These are phyloP conservation scores for Candida silvatica DNA, from an alignment of 805 yeast species.

Conservation along the genomic window DNA sequence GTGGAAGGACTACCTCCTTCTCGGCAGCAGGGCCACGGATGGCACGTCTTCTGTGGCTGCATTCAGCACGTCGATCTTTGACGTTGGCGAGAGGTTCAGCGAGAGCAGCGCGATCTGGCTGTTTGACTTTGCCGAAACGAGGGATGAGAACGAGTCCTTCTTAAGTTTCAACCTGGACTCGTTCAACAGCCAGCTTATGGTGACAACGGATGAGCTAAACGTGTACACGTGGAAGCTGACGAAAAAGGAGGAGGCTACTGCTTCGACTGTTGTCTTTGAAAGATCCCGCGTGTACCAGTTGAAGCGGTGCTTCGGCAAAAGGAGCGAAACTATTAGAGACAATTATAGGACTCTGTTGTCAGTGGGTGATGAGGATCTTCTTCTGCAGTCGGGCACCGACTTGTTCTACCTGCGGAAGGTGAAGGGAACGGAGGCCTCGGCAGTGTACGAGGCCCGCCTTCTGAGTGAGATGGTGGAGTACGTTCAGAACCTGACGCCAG, in stretches of 20 bases:
- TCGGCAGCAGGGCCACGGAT: slow-evolving; percentile 19
- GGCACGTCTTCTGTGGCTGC: slow-evolving; percentile 23
- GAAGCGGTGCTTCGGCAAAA: slow-evolving; percentile 15
- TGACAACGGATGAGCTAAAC: slow-evolving; percentile 23
- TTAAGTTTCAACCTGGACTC: slow-evolving; percentile 21
- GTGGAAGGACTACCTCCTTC: slow-evolving; percentile 25
- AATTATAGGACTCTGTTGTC: slow-evolving; percentile 20
- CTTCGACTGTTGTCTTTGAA: slow-evolving; percentile 9
- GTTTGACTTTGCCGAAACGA: slow-evolving; percentile 22
- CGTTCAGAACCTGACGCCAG: slow-evolving; percentile 19
- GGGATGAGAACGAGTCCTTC: slow-evolving; percentile 18
- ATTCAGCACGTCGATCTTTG: slow-evolving; percentile 19
- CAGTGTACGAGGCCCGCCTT: slow-evolving; percentile 16
- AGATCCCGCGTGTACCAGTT: slow-evolving; percentile 20
- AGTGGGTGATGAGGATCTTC: slow-evolving; percentile 20
- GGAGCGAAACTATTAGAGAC: slow-evolving; percentile 9
- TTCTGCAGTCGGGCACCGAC: slow-evolving; percentile 22
- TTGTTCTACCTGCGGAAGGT: slow-evolving; percentile 20
- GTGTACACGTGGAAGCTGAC: slow-evolving; percentile 26
- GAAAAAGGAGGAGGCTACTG: not conserved
- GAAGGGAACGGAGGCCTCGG: slow-evolving; percentile 6
- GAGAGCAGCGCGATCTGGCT: slow-evolving; percentile 25
- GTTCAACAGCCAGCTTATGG: slow-evolving; percentile 20
- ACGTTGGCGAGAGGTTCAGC: slow-evolving; percentile 15
- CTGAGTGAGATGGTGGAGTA: slow-evolving; percentile 23